These are phyloP conservation scores for Linaria vulgaris DNA, from an alignment of 257 asterid species.

Conservation along the genomic window DNA sequence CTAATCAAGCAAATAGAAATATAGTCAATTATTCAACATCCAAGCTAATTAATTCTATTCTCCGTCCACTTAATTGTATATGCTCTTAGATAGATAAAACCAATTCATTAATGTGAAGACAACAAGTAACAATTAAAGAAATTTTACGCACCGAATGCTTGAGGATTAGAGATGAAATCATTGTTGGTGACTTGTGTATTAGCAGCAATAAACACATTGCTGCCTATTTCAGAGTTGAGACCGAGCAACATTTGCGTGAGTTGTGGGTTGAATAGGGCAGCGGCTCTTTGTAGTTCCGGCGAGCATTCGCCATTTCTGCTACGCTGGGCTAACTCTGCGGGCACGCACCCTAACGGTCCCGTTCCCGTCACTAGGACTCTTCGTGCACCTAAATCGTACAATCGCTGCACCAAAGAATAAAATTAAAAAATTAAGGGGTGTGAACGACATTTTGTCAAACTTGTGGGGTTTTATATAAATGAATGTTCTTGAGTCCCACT, in stretches of 20 bases:
- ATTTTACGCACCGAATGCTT: conserved; percentile 46
- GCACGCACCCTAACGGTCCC: conserved; percentile 92
- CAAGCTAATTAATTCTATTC: too few relatives aligned
- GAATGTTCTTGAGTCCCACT: too few relatives aligned
- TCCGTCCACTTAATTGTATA: too few relatives aligned
- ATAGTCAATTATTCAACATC: too few relatives aligned
- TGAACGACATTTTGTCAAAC: neutral
- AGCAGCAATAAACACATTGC: conserved; percentile 61
- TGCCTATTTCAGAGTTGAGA: conserved; percentile 54
- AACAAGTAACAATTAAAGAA: too few relatives aligned
- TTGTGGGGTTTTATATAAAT: neutral
- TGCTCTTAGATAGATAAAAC: too few relatives aligned
- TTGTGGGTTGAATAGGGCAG: conserved; percentile 63
- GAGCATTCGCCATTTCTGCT: conserved; percentile 70
- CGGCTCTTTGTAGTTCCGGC: conserved; percentile 57
- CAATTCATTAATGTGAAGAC: too few relatives aligned
- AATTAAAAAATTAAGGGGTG: neutral
- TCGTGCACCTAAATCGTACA: conserved; percentile 63
- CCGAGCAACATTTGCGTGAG: conserved; percentile 47
- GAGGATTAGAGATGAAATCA: conserved; percentile 68
- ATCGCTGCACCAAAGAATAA: conserved; percentile 38
- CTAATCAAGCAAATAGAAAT: too few relatives aligned
- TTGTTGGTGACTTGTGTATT: conserved; percentile 57
- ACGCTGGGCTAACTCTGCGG: conserved; percentile 64
- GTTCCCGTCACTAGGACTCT: conserved; percentile 83